These are phyloP conservation scores for Ceratocystis alfenasii DNA, from an alignment of 2,329 filamentous ascomycete genomes.

Conservation along the genomic window DNA sequence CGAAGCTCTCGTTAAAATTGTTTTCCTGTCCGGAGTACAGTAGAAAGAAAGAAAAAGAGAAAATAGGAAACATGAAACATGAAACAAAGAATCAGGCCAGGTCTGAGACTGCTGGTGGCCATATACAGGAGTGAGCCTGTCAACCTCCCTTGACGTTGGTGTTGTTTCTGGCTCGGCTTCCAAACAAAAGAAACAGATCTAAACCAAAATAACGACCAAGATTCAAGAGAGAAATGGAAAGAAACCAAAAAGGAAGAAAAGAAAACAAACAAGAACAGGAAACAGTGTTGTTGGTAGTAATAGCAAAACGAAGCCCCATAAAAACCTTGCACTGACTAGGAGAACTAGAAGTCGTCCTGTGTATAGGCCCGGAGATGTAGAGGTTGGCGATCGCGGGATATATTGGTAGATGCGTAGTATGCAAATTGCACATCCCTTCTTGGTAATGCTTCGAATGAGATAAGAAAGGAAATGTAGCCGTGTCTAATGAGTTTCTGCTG, in stretches of 20 bases:
- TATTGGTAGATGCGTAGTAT: background rate
- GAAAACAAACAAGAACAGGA: constrained; percentile 9
- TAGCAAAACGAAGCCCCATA: constrained; percentile 2
- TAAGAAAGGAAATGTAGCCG: constrained; percentile 7
- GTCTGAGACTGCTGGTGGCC: constrained; percentile 15
- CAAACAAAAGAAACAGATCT: background rate
- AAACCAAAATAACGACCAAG: background rate
- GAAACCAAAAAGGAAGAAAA: background rate
- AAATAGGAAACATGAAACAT: constrained; percentile 4
- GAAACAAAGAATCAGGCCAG: constrained; percentile 5
- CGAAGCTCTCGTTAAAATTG: background rate
- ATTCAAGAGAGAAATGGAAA: background rate
- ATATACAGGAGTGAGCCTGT: constrained; percentile 6
- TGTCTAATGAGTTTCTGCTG: constrained; percentile 14
- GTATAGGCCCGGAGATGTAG: background rate
- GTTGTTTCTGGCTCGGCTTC: background rate
- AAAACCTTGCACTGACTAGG: background rate
- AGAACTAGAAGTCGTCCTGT: background rate
- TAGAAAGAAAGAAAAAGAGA: constrained; percentile 9
- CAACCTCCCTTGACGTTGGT: background rate
- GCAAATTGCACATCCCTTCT: background rate
- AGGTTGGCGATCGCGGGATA: background rate
- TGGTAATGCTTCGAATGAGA: background rate
- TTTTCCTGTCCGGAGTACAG: background rate
- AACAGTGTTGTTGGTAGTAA: constrained; percentile 12